A percentile compares a stretch with the other conserved stretches of the same genome.
Conservation (phyloP, 768 basidiomycete genomes). For the Auricularia cornea region DNA sequence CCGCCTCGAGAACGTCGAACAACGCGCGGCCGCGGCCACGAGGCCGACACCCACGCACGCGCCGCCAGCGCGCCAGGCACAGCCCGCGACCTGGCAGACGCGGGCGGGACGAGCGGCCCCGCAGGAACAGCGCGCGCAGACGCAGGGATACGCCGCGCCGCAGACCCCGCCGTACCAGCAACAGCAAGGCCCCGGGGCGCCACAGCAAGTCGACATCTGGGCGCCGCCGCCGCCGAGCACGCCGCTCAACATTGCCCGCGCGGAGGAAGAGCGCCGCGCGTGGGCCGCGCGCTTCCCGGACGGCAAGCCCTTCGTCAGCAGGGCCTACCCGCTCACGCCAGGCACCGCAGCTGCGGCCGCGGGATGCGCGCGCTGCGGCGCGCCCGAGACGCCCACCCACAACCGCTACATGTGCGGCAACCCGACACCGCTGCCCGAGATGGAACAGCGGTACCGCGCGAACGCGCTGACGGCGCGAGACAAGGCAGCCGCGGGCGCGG, state of each 20-base stretch:
- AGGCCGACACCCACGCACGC: not conserved
- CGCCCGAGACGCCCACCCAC: not conserved
- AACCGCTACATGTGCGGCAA: not conserved
- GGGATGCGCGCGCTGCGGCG: not conserved
- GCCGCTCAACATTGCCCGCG: not conserved
- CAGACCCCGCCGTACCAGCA: not conserved
- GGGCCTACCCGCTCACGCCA: not conserved
- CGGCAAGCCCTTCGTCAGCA: not conserved
- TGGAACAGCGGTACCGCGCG: not conserved
- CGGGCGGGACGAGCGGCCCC: too few relatives aligned
- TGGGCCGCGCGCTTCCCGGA: not conserved
- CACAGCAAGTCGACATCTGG: not conserved
- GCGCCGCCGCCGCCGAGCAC: not conserved
- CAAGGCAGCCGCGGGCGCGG: not conserved
- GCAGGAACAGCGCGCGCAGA: not conserved
- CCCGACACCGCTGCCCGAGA: not conserved
- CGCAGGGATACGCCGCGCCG: not conserved
- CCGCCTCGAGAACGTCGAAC: not conserved
- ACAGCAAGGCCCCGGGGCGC: not conserved
- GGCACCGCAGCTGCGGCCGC: not conserved
- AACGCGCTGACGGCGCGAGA: not conserved
- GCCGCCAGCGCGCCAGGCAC: not conserved
- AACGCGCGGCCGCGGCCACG: too few relatives aligned
- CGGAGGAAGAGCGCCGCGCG: not conserved
- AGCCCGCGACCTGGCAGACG: not conserved